Evolutionary conservation across 2,329 filamentous ascomycete genomes (phyloP).

Genomic region (Sporothrix euskadiensis): DNA sequence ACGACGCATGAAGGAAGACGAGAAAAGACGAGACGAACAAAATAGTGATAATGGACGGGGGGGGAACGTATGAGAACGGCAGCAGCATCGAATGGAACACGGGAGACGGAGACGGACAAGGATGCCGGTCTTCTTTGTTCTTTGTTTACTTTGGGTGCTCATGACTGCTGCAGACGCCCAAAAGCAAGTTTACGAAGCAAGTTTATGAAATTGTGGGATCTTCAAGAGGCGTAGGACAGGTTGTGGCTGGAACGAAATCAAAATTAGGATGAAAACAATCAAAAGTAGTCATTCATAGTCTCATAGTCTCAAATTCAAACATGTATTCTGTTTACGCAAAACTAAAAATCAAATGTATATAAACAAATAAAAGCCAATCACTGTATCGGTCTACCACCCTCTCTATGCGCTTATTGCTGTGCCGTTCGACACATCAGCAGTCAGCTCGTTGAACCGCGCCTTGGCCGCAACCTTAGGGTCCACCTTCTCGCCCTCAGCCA

Average conservation of each 20-base stretch:
- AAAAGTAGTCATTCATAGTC: no score
- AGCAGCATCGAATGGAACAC: background rate
- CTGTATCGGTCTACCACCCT: background rate
- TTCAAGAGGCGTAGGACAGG: background rate
- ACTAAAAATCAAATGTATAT: conserved; percentile 4
- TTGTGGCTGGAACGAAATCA: background rate
- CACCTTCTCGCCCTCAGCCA: background rate
- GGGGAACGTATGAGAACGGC: background rate
- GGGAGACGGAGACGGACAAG: background rate
- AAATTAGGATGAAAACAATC: background rate
- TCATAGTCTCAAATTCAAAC: background rate
- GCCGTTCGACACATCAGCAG: background rate
- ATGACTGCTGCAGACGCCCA: background rate
- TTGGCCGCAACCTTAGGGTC: background rate
- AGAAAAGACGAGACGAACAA: background rate
- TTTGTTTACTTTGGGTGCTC: no score
- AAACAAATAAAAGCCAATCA: background rate
- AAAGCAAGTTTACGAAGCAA: background rate
- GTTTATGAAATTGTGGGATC: background rate
- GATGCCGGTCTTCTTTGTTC: background rate
- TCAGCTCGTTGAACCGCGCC: background rate
- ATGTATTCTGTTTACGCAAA: background rate
- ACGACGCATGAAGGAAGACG: background rate
- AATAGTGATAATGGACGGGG: background rate
- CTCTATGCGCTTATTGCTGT: background rate